Conservation (phyloP, 768 basidiomycete species). For the Dentipellis sp. region DNA sequence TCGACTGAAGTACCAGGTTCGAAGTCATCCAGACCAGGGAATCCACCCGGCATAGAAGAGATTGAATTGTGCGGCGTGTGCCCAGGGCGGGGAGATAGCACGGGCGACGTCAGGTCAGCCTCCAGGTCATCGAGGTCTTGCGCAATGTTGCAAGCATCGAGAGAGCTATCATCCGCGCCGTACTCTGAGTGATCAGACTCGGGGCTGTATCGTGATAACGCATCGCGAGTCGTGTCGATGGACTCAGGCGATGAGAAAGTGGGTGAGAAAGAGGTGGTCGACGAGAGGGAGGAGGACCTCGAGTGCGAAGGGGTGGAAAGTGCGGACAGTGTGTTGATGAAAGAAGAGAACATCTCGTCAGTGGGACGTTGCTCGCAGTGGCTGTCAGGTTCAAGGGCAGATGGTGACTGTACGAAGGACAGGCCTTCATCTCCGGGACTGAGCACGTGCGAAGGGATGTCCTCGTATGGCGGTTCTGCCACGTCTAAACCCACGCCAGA, state of each 20-base stretch:
- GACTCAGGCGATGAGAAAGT: slow-evolving; percentile 13
- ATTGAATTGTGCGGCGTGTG: neutral
- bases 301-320: slow-evolving; percentile 28
- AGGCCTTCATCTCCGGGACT: neutral
- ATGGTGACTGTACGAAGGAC: slow-evolving; percentile 3
- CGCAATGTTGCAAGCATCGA: neutral
- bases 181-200: neutral
- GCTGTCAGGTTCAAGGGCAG: slow-evolving; percentile 9
- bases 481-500: neutral
- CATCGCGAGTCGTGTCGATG: neutral
- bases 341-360: slow-evolving; percentile 25
- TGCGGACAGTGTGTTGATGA: slow-evolving; percentile 24
- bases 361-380: slow-evolving; percentile 16
- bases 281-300: slow-evolving; percentile 18
- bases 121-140: neutral
- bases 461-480: neutral
- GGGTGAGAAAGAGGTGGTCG: slow-evolving; percentile 23
- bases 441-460: slow-evolving; percentile 1
- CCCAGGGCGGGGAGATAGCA: neutral
- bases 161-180: neutral
- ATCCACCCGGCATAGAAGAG: slow-evolving; percentile 4
- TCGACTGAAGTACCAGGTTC: slow-evolving; percentile 39
- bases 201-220: neutral
- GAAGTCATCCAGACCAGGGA: slow-evolving; percentile 18
- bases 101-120: no score